Conservation (phyloP, 345 rosid genomes). For the Eucalyptus tenuipes region DNA sequence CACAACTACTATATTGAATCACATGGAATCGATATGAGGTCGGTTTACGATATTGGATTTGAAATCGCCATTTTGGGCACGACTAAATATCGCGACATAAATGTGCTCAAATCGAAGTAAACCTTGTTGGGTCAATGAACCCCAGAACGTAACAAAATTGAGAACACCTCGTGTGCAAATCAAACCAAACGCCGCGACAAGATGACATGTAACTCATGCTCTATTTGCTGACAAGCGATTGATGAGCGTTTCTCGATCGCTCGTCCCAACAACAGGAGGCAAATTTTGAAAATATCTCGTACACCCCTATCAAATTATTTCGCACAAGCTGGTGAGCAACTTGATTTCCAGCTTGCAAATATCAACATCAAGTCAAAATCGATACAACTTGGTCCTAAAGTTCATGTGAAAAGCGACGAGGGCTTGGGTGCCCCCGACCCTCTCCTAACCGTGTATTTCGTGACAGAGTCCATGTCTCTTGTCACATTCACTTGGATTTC, state of each 20-base stretch:
- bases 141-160: rapidly evolving
- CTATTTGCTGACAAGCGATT: not conserved
- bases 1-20: not conserved
- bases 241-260: not conserved
- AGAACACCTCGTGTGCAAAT: not conserved
- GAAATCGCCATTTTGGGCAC: not conserved
- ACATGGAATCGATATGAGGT: not conserved
- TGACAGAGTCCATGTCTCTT: not conserved
- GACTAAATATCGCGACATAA: not conserved
- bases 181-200: not conserved
- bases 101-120: not conserved
- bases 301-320: not conserved
- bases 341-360: not conserved
- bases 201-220: not conserved
- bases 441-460: not conserved
- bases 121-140: not conserved
- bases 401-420: not conserved
- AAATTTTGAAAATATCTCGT: not conserved
- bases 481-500: not conserved
- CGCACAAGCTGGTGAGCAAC: not conserved
- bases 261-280: not conserved
- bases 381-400: not conserved
- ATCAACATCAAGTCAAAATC: not conserved
- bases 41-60: rapidly evolving
- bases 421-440: not conserved